Base-by-base conservation (phyloP, 805 yeast genomes). In the Starmerella powellii region DNA sequence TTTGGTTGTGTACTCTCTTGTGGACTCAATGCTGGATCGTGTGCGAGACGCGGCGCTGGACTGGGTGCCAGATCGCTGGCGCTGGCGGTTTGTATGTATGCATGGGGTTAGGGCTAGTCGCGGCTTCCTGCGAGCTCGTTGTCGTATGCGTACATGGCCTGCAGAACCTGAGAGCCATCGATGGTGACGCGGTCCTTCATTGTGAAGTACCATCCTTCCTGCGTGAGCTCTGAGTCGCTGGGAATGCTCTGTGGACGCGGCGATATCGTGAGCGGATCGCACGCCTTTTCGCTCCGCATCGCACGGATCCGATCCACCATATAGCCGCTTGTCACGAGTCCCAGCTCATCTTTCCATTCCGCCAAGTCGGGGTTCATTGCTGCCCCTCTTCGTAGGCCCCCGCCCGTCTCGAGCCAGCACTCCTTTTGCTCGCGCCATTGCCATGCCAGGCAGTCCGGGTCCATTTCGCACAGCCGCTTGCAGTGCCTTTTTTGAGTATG, bases 291-390 rank as follows among this genome's bases (percentile, higher is more conserved):
- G 12, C 35, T 32, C 16, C 63, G 47, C 34, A 53, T 23, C 15
- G 41, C 44, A 2, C 56, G 47, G 30, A 61, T 61, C n/a, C 62
- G 48, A 23, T 61, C 63, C 13, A 60, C 40, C 46, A 47, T 52
- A 60, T 59, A 61, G 3, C 57, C 62, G 16, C 56, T 49, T 12
- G 41, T 47, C 4, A 51, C 41, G 8, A 19, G 29, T 8, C 31
- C 29, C n/a, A n/a, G 15, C 1, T n/a, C 40, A 17, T 28, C 27
- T 2, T 12, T n/a, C 28, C 39, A 34, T 8, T 40, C 41, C 12
- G 27, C 42, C 13, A 38, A 27, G 12, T 40, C 31, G 19, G 42
- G 41, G 39, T 45, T 42, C 28, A 38, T 36, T 12, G 46, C 52
- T 15, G 27, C 29, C 16, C 52, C 52, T 16, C 54, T 50, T 20